Base-by-base conservation (phyloP, 208 protist genomes). In the Leishmania aethiopica region DNA sequence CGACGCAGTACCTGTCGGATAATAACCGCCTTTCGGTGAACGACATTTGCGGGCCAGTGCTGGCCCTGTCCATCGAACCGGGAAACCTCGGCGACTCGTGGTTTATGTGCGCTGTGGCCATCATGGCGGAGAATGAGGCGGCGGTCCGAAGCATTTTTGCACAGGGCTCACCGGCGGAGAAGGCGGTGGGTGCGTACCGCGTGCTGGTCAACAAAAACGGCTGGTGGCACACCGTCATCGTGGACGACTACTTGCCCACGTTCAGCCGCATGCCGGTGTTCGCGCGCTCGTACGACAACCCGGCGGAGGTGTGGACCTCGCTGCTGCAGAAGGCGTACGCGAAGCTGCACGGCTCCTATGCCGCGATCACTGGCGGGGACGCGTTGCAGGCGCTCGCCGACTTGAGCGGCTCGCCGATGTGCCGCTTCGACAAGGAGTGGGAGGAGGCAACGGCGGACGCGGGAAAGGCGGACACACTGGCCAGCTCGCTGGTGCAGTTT, bases 241-340 rank as follows among this genome's bases (percentile, higher is more conserved):
- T 96, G 15, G 92, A 96, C 62, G 85, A 90, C 86, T 94, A 86
- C 84, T 77, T 96, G 42, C 91, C 92, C 40, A 90, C 89, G 19
- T 35, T 89, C 7, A 69, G 25, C 45, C 45, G 70, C 59, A 53
- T 60, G n/a, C 91, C 89, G 0, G 49, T 84, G 47, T 93, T 90
- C 74, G 89, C 84, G 37, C 80, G 83, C 66, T 81, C 66, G 75
- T 10, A 42, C 17, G 80, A 89, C 57, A 78, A 91, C 49, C 84
- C 85, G 37, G 53, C 84, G 35, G 90, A 96, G 75, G 17, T 96
- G 79, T 98, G 95, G 94, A 73, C 87, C 1, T 85, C 90, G 25
- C 80, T 98, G 49, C 75, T 96, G 37, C 84, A 98, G 77, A 98
- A 98, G 86, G 95, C 92, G 19, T 97, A 98, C 85, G 94, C 94